These are phyloP conservation scores for Tilletiopsis washingtonensis DNA, from an alignment of 1,284 basidiomycete species.

Conservation along the genomic window DNA sequence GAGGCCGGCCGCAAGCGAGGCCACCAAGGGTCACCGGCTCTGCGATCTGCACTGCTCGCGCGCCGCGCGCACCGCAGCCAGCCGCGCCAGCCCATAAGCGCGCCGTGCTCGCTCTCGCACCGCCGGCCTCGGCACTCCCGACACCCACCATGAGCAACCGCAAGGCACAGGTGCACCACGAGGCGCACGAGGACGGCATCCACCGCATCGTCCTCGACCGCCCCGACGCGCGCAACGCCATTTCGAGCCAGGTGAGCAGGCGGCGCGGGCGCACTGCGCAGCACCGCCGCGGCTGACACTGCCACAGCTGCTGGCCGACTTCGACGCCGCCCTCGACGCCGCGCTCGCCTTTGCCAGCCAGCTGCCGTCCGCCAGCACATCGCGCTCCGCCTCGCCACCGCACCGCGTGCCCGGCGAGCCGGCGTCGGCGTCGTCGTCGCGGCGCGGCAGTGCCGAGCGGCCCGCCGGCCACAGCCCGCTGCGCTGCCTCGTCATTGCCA, in stretches of 20 bases:
- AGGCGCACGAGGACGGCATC: background rate
- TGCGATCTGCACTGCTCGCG: too few relatives aligned
- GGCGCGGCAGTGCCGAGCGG: too few relatives aligned
- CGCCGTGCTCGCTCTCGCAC: background rate
- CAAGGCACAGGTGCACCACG: too few relatives aligned
- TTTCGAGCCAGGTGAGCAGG: constrained; percentile 60
- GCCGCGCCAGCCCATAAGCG: background rate
- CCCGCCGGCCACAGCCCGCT: background rate
- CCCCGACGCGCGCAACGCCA: constrained; percentile 79
- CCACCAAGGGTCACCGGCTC: too few relatives aligned
- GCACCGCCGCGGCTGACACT: too few relatives aligned
- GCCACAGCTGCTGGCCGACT: constrained; percentile 58
- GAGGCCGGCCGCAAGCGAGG: too few relatives aligned
- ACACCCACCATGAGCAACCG: too few relatives aligned
- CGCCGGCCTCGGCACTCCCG: too few relatives aligned
- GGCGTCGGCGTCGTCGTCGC: too few relatives aligned
- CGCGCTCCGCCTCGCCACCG: background rate
- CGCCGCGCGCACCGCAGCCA: too few relatives aligned
- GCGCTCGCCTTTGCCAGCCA: background rate
- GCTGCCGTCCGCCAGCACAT: background rate
- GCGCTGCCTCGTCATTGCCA: constrained; percentile 18
- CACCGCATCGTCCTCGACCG: constrained; percentile 57
- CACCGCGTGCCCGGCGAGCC: background rate
- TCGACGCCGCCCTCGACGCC: constrained; percentile 57
- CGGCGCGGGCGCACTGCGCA: too few relatives aligned